phyloP scores from a whole-genome alignment of 1,284 basidiomycete species.

The Xerocomus minutiporus region DNA sequence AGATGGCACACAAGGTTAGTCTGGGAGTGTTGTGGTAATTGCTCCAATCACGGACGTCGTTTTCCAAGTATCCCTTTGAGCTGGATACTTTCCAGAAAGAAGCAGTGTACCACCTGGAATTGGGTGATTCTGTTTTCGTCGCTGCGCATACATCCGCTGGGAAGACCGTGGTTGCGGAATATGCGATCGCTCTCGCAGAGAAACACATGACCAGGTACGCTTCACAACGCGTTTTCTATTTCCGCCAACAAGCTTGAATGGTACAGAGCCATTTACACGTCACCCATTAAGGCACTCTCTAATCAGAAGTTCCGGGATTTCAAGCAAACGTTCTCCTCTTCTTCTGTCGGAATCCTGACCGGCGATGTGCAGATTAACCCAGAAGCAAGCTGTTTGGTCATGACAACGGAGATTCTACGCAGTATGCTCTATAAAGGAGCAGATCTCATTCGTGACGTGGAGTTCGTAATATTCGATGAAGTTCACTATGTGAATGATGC shows the following conservation, averaged over 20 bases:
- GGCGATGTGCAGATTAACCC: constrained; percentile 99
- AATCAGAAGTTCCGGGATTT: constrained; percentile 99
- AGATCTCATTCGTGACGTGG: constrained; percentile 96
- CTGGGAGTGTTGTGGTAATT: constrained; percentile 1
- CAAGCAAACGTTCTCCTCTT: constrained; percentile 91
- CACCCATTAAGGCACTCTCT: constrained; percentile 97
- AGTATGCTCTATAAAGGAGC: constrained; percentile 99
- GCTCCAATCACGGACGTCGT: constrained; percentile 26
- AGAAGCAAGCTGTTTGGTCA: constrained; percentile 94
- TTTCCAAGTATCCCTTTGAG: constrained; percentile 76
- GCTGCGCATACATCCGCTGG: constrained; percentile 99
- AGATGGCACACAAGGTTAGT: constrained; percentile 80
- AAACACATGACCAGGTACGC: constrained; percentile 96
- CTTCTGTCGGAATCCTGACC: constrained; percentile 93
- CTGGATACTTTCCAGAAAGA: constrained; percentile 95
- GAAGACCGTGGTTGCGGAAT: constrained; percentile 99
- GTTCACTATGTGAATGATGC: constrained; percentile 99
- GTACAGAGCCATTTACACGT: constrained; percentile 92
- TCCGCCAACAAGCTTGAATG: constrained; percentile 8
- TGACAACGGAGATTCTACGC: constrained; percentile 98
- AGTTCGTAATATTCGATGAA: constrained; percentile 99
- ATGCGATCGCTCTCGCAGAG: constrained; percentile 93
- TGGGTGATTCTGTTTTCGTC: constrained; percentile 97
- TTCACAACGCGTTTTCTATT: constrained; percentile 9
- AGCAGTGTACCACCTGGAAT: constrained; percentile 95